Evolutionary conservation across 2,329 filamentous ascomycete genomes (phyloP).

Genomic region (Fusarium anthophilum): DNA sequence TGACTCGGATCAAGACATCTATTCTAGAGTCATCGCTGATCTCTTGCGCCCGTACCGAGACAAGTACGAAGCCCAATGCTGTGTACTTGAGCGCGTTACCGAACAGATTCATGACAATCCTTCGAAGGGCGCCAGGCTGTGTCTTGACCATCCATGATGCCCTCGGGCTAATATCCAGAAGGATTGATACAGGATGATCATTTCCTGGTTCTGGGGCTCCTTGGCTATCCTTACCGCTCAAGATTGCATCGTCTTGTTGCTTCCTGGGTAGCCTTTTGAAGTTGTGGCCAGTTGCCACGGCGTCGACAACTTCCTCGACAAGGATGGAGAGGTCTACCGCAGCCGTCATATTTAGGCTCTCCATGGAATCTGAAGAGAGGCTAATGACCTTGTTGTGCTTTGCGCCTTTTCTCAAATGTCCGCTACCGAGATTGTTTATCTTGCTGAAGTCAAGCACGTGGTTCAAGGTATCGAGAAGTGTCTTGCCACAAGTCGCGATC

Average conservation of each 20-base stretch:
- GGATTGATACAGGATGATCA: conserved; percentile 54
- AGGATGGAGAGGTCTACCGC: conserved; percentile 47
- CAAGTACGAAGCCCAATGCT: conserved; percentile 58
- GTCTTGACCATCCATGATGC: conserved; percentile 62
- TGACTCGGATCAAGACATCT: conserved; percentile 57
- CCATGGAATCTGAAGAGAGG: conserved; percentile 42
- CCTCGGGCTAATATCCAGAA: conserved; percentile 59
- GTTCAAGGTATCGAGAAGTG: conserved; percentile 60
- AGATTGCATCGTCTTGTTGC: conserved; percentile 1
- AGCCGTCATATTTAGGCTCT: conserved; percentile 46
- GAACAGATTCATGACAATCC: conserved; percentile 70
- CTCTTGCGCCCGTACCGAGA: conserved; percentile 46
- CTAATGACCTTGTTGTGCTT: conserved; percentile 35
- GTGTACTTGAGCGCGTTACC: conserved; percentile 73
- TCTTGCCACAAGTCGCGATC: conserved; percentile 58
- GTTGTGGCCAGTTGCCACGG: conserved; percentile 50
- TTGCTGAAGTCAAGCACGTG: conserved; percentile 58
- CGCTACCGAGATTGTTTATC: conserved; percentile 48
- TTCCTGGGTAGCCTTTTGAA: conserved; percentile 43
- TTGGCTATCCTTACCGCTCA: background rate
- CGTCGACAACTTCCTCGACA: conserved; percentile 53
- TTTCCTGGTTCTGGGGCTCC: conserved; percentile 16
- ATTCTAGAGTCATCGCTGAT: conserved; percentile 32
- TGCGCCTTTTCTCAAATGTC: conserved; percentile 34
- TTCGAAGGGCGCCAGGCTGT: conserved; percentile 60